Evolutionary conservation across 2,329 filamentous ascomycete genomes (phyloP).

Genomic region (Colletotrichum gloeosporioides): DNA sequence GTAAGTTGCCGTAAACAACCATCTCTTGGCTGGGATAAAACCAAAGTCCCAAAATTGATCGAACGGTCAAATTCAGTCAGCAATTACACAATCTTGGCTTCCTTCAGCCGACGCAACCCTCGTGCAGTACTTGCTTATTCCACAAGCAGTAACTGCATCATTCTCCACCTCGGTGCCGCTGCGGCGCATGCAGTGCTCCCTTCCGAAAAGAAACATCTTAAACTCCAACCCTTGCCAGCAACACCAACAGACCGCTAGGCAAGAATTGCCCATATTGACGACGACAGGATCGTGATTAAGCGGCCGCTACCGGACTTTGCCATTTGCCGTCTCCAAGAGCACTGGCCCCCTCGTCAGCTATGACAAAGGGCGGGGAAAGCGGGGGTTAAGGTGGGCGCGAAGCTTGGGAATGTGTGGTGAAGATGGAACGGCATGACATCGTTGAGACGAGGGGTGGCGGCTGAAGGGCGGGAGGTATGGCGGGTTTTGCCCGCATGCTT

Average conservation of each 20-base stretch:
- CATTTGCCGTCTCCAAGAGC: background rate
- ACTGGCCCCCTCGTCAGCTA: constrained; percentile 28
- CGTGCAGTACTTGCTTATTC: background rate
- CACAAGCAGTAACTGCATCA: background rate
- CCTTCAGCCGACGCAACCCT: background rate
- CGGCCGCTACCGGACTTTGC: background rate
- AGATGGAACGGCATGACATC: constrained; percentile 15
- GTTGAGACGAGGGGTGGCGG: background rate
- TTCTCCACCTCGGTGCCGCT: background rate
- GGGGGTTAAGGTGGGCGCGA: constrained; percentile 11
- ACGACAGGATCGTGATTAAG: background rate
- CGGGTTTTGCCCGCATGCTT: background rate
- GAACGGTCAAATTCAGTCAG: background rate
- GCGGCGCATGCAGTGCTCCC: background rate
- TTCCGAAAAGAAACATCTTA: background rate
- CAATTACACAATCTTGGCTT: background rate
- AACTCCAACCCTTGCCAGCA: background rate
- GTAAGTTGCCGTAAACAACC: background rate
- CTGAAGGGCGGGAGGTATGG: background rate
- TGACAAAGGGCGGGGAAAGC: constrained; percentile 37
- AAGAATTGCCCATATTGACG: background rate
- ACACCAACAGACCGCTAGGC: background rate
- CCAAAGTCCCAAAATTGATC: background rate
- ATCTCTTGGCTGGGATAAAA: background rate
- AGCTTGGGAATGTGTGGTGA: background rate